Percentiles rank a stretch among this genome's conserved stretches.
phyloP scores from a whole-genome alignment of 1,284 basidiomycete species.

The Anthracocystis walkeri region DNA sequence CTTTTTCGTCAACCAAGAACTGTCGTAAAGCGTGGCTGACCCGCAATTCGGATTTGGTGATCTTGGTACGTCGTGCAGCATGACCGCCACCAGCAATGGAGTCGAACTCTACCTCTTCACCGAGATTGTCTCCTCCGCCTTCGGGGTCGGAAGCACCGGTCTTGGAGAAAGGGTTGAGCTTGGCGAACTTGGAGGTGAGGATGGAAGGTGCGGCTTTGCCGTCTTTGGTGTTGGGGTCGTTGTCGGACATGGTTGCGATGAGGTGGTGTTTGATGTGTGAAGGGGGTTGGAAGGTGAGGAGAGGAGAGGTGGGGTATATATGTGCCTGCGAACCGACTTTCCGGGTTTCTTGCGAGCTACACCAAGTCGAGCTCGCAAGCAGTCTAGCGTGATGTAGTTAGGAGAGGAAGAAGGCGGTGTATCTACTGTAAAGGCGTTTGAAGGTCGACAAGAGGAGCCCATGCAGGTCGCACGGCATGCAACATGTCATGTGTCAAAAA shows the following conservation, averaged over 20 bases:
- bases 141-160: slow-evolving; percentile 48
- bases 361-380: too few species aligned
- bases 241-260: slow-evolving; percentile 29
- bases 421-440: too few species aligned
- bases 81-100: slow-evolving; percentile 62
- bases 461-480: too few species aligned
- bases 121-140: slow-evolving; percentile 55
- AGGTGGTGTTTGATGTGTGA: background rate
- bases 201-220: slow-evolving; percentile 39
- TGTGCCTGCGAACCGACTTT: background rate
- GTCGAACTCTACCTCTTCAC: slow-evolving; percentile 56
- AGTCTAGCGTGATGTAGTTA: too few species aligned
- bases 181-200: slow-evolving; percentile 55
- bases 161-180: slow-evolving; percentile 56
- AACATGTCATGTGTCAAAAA: too few species aligned
- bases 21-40: slow-evolving; percentile 55
- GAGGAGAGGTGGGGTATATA: too few species aligned
- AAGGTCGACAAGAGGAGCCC: too few species aligned
- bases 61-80: slow-evolving; percentile 51
- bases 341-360: background rate
- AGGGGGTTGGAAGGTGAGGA: background rate
- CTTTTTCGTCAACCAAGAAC: slow-evolving; percentile 44
- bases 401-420: too few species aligned
- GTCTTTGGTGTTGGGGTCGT: slow-evolving; percentile 44
- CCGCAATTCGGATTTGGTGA: slow-evolving; percentile 53